Percentiles rank a stretch among this genome's conserved stretches.
Evolutionary conservation across 2,329 filamentous ascomycete genomes (phyloP).

Genomic region (Trichoderma koningii): DNA sequence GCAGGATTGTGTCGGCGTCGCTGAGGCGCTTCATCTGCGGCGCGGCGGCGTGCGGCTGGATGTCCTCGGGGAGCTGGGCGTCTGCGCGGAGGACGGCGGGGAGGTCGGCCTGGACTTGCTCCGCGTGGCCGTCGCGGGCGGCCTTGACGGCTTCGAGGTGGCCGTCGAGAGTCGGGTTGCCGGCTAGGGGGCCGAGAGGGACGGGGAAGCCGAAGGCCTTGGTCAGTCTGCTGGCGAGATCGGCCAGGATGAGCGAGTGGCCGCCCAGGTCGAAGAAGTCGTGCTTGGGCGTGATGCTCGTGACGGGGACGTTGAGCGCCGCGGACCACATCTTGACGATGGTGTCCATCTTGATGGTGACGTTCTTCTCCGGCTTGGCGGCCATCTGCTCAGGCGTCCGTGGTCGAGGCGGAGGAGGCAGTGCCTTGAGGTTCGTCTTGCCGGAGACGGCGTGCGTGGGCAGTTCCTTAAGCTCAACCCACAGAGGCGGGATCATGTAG

Average conservation of each 20-base stretch:
- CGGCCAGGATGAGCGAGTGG: conserved; percentile 75
- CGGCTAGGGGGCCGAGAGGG: conserved; percentile 69
- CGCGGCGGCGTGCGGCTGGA: conserved; percentile 52
- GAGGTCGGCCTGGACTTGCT: conserved; percentile 73
- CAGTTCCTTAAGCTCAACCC: conserved; percentile 70
- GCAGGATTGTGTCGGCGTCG: conserved; percentile 67
- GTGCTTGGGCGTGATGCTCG: conserved; percentile 66
- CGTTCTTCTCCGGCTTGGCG: conserved; percentile 55
- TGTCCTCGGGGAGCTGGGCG: conserved; percentile 68
- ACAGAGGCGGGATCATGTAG: conserved; percentile 80
- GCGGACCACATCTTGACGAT: conserved; percentile 73
- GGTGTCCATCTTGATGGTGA: conserved; percentile 65
- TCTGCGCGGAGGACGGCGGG: conserved; percentile 70
- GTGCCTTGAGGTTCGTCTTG: conserved; percentile 71
- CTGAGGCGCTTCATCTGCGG: conserved; percentile 60
- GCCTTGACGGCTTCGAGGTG: conserved; percentile 71
- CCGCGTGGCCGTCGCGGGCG: conserved; percentile 71
- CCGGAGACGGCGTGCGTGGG: conserved; percentile 79
- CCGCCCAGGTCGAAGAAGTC: conserved; percentile 82
- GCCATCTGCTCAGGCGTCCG: conserved; percentile 44
- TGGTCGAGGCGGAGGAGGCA: conserved; percentile 62
- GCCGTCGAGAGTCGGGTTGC: conserved; percentile 69
- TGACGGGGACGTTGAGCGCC: conserved; percentile 65
- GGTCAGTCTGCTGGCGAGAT: conserved; percentile 70
- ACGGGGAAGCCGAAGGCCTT: conserved; percentile 73